phyloP scores from a whole-genome alignment of 305 asterid genomes.

The Lippia alba region DNA sequence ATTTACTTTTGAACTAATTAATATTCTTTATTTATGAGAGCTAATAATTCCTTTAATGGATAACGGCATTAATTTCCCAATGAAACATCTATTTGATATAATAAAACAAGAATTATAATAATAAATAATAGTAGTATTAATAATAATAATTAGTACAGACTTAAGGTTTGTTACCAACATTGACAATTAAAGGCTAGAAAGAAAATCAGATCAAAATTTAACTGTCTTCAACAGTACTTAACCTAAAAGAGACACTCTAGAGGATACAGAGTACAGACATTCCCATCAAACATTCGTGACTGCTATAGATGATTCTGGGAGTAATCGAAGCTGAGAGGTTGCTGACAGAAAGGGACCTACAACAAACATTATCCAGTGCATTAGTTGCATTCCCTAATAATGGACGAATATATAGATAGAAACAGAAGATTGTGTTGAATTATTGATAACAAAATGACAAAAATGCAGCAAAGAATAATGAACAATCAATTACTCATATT shows the following conservation, averaged over 20 bases:
- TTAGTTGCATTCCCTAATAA: conserved; percentile 16
- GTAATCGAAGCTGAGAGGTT: conserved; percentile 87
- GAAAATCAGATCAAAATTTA: conserved; percentile 31
- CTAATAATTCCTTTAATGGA: neutral
- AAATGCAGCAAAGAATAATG: conserved; percentile 2
- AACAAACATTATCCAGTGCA: conserved; percentile 7
- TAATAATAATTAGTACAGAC: conserved; percentile 28
- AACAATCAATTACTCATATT: neutral
- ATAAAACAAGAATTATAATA: conserved; percentile 1
- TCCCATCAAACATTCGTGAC: conserved; percentile 23
- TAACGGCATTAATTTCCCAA: neutral
- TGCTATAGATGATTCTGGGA: conserved; percentile 53
- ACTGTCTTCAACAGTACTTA: conserved; percentile 36
- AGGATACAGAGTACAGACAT: conserved; percentile 32
- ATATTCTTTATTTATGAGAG: neutral
- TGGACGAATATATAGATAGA: neutral
- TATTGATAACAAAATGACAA: conserved; percentile 16
- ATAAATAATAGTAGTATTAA: neutral
- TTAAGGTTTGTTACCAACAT: conserved; percentile 28
- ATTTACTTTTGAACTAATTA: too few relatives aligned
- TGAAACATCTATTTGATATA: neutral
- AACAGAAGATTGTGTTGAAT: conserved; percentile 4
- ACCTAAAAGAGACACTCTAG: conserved; percentile 39
- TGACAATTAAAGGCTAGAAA: conserved; percentile 31
- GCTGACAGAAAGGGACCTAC: conserved; percentile 72